phyloP scores from a whole-genome alignment of 306 rosid species.

The Purshia tridentata region DNA sequence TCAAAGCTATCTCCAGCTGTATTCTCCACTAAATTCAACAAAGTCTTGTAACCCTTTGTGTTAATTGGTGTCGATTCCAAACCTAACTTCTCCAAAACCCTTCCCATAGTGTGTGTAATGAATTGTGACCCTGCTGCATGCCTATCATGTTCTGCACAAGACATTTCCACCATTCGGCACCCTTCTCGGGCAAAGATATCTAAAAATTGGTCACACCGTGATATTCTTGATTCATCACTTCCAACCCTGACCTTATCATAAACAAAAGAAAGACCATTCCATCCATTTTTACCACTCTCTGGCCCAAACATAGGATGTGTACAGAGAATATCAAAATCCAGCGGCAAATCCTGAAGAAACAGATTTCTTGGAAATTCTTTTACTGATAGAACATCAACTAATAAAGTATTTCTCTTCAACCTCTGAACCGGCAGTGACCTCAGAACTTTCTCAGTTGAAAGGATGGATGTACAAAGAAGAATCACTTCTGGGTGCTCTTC shows the following conservation, averaged over 20 bases:
- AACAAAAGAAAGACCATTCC: conserved; percentile 72
- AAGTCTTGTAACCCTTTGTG: conserved; percentile 80
- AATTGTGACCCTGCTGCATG: too few relatives aligned
- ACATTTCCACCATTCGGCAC: too few relatives aligned
- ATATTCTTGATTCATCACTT: conserved; percentile 47
- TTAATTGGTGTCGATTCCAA: conserved; percentile 70
- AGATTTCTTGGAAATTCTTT: conserved; percentile 81
- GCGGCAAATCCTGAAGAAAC: conserved; percentile 67
- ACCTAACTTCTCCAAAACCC: too few relatives aligned
- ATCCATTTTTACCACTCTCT: conserved; percentile 83
- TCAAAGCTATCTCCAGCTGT: conserved; percentile 91
- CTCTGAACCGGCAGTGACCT: conserved; percentile 73
- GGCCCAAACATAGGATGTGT: conserved; percentile 99
- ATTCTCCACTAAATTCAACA: conserved; percentile 76
- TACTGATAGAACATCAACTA: conserved; percentile 92
- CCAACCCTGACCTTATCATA: conserved; percentile 76
- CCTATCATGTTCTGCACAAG: too few relatives aligned
- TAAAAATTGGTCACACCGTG: conserved; percentile 67
- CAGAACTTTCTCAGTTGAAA: conserved; percentile 73
- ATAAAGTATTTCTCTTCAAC: conserved; percentile 74
- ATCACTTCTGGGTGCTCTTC: conserved; percentile 95
- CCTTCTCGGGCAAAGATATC: conserved; percentile 75
- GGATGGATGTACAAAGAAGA: conserved; percentile 81
- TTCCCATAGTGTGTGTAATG: too few relatives aligned
- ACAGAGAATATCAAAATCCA: conserved; percentile 71